These are phyloP conservation scores for Carnegiea gigantea DNA, from an alignment of 179 eudicot genomes.

Conservation along the genomic window DNA sequence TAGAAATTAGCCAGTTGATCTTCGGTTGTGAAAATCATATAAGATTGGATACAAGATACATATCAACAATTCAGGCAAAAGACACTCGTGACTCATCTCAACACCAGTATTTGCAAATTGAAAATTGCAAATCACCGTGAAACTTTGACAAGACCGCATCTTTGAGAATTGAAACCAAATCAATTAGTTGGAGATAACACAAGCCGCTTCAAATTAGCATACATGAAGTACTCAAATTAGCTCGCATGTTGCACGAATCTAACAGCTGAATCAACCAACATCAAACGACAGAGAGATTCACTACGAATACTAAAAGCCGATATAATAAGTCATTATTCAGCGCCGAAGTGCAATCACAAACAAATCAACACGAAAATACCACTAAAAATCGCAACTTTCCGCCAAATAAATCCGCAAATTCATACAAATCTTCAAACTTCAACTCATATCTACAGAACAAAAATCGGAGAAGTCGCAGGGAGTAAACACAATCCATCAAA, in stretches of 20 bases:
- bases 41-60: neutral
- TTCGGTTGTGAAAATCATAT: neutral
- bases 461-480: neutral
- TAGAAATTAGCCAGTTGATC: neutral
- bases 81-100: neutral
- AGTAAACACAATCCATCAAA: neutral
- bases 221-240: neutral
- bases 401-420: neutral
- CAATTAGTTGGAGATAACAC: neutral
- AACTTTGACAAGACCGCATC: neutral
- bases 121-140: neutral
- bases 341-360: too few species aligned
- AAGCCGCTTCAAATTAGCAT: neutral
- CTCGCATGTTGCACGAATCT: neutral
- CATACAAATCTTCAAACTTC: neutral
- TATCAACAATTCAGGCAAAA: neutral
- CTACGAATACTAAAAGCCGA: neutral
- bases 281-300: neutral
- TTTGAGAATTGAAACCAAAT: neutral
- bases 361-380: neutral
- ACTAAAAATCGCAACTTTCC: constrained; percentile 8
- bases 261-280: neutral
- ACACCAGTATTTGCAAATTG: neutral
- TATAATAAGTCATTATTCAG: neutral
- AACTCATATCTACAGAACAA: neutral